Evolutionary conservation across 2,329 filamentous ascomycete genomes (phyloP).

Genomic region (Fusarium staphyleae): DNA sequence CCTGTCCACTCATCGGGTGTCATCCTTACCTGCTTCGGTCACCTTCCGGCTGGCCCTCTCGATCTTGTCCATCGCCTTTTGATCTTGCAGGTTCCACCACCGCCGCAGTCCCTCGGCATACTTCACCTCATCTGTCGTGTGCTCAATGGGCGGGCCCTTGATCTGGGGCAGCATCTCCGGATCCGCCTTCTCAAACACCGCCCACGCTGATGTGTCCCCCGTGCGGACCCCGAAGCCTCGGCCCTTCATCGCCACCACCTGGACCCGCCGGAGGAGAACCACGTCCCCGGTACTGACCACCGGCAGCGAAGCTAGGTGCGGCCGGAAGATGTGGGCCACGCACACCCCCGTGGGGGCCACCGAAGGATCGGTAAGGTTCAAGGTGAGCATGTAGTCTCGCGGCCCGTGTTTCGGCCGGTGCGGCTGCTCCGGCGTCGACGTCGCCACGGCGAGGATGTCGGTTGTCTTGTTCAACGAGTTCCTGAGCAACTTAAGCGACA

Average conservation of each 20-base stretch:
- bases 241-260: slow-evolving; percentile 59
- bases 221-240: slow-evolving; percentile 63
- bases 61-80: slow-evolving; percentile 54
- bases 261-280: slow-evolving; percentile 64
- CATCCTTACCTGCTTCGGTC: slow-evolving; percentile 40
- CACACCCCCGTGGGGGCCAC: slow-evolving; percentile 57
- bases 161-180: slow-evolving; percentile 58
- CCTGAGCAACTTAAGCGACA: slow-evolving; percentile 60
- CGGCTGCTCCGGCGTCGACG: slow-evolving; percentile 57
- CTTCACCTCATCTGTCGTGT: slow-evolving; percentile 56
- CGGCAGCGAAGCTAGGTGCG: slow-evolving; percentile 64
- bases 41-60: slow-evolving; percentile 54
- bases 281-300: slow-evolving; percentile 63
- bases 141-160: slow-evolving; percentile 66
- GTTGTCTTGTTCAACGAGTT: slow-evolving; percentile 56
- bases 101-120: slow-evolving; percentile 58
- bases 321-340: slow-evolving; percentile 65
- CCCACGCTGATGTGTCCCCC: slow-evolving; percentile 67
- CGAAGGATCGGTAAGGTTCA: slow-evolving; percentile 64
- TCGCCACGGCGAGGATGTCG: slow-evolving; percentile 63
- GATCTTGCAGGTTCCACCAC: slow-evolving; percentile 60
- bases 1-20: slow-evolving; percentile 34
- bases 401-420: slow-evolving; percentile 64
- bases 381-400: slow-evolving; percentile 65
- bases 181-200: slow-evolving; percentile 61